Base-by-base conservation (phyloP, 116 monocot genomes). In the Posidonia oceanica region DNA sequence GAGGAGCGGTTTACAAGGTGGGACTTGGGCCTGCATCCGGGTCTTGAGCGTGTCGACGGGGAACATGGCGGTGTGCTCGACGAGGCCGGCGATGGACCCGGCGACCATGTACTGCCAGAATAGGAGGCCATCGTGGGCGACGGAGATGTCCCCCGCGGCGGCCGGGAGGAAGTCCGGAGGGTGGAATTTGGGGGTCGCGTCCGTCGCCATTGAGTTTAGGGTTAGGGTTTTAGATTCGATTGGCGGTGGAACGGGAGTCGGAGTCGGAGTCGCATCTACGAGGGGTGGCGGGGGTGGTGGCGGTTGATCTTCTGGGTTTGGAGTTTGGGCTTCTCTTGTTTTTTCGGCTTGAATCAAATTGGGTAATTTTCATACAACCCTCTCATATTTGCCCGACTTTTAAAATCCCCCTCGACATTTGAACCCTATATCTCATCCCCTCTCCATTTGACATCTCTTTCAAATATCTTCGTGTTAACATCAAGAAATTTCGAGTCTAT, bases 31-130 rank as follows among this genome's bases (percentile, higher is more conserved):
- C 64, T 97, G 92, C 87, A 97, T 91, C 12, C 87, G 87, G n/a
- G 97, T 97, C 78, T 97, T 91, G 55, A 97, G 72, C 11, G 96
- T 97, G 71, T 97, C 96, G 29, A 97, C 75, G 2, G 97, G 97
- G 75, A 97, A 97, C 92, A 97, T 92, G 72, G 81, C 84, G 38
- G 80, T 80, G 83, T 97, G 97, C 56, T 97, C 97, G 55, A 97
- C 81, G 66, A 89, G 69, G 52, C 97, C 97, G 63, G 97, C 97
- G 69, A 85, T 64, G 76, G 85, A 85, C 15, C 97, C 97, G 17
- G 97, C 89, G 37, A 80, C 71, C 97, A 97, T 97, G 82, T 80
- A 92, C 75, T 92, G 91, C 83, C 85, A 85, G 75, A 91, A 97
- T 51, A 37, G 61, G 48, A 97, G 92, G 23, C 96, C 96, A 48